Percentiles rank a stretch among this genome's conserved stretches.
Evolutionary conservation across 2,329 filamentous ascomycete genomes (phyloP).

Genomic region (Botrytis porri): DNA sequence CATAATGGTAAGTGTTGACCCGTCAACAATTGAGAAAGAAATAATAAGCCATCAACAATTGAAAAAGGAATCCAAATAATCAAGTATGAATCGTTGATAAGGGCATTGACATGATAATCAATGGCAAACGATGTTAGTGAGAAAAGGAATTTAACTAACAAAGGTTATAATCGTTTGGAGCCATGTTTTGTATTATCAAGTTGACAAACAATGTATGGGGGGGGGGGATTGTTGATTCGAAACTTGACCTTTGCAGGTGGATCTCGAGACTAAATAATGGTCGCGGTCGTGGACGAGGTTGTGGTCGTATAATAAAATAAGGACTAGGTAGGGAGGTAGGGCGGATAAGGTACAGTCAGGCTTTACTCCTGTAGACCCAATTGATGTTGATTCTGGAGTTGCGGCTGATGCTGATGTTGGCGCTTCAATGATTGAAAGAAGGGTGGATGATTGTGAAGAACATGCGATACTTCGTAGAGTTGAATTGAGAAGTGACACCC

Average conservation of each 20-base stretch:
- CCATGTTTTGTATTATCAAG: constrained; percentile 3
- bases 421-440: neutral
- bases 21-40: neutral
- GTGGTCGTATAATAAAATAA: neutral
- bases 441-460: neutral
- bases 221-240: neutral
- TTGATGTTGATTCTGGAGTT: neutral
- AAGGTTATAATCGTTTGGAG: constrained; percentile 2
- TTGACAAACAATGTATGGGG: neutral
- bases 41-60: neutral
- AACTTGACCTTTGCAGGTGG: neutral
- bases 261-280: neutral
- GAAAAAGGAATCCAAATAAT: neutral
- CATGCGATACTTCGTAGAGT: too few relatives aligned
- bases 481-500: neutral
- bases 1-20: constrained; percentile 24
- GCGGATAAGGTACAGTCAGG: neutral
- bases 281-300: neutral
- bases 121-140: neutral
- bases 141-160: constrained; percentile 3
- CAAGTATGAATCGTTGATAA: neutral
- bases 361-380: neutral
- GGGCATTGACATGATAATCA: neutral
- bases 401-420: neutral
- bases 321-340: neutral